phyloP scores from a whole-genome alignment of 1,139 yeast genomes.

The Suhomyces terraborum region DNA sequence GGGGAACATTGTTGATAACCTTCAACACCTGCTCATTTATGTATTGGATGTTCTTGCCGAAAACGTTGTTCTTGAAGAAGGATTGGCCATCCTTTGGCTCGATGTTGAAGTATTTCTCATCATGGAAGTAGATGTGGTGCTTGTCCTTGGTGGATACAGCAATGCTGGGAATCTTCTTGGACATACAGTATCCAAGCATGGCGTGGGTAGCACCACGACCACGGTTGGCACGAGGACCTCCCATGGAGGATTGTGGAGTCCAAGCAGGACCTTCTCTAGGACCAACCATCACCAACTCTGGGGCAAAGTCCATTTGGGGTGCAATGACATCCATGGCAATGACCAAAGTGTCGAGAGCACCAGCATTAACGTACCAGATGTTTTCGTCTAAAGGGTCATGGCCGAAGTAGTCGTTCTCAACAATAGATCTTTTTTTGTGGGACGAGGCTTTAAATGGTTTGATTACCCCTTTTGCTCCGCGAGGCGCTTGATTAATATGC shows the following conservation, averaged over 20 bases:
- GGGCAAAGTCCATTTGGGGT: constrained; percentile 34
- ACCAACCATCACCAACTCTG: constrained; percentile 45
- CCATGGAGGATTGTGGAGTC: constrained; percentile 13
- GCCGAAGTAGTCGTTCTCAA: constrained; percentile 25
- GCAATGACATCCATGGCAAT: constrained; percentile 38
- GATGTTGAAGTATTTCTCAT: constrained; percentile 29
- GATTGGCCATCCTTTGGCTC: constrained; percentile 16
- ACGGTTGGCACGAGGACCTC: constrained; percentile 8
- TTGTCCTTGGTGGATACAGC: constrained; percentile 31
- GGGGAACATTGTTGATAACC: constrained; percentile 11
- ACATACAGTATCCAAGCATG: constrained; percentile 16
- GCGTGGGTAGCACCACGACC: constrained; percentile 11
- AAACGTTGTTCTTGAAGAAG: constrained; percentile 25
- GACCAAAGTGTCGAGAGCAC: constrained; percentile 33
- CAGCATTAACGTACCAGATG: constrained; percentile 44
- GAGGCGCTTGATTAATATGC: constrained; percentile 19
- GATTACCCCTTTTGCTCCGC: constrained; percentile 27
- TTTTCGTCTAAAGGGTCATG: constrained; percentile 38
- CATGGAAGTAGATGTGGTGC: constrained; percentile 37
- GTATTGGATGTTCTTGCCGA: constrained; percentile 30
- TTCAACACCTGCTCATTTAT: constrained; percentile 28
- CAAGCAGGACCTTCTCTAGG: constrained; percentile 37
- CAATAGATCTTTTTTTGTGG: constrained; percentile 3
- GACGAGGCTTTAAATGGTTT: constrained; percentile 8
- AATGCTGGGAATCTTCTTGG: constrained; percentile 32